Percentiles rank a stretch among this genome's conserved stretches.
Conservation (phyloP, 306 rosid genomes). For the Vachellia pachyceras region DNA sequence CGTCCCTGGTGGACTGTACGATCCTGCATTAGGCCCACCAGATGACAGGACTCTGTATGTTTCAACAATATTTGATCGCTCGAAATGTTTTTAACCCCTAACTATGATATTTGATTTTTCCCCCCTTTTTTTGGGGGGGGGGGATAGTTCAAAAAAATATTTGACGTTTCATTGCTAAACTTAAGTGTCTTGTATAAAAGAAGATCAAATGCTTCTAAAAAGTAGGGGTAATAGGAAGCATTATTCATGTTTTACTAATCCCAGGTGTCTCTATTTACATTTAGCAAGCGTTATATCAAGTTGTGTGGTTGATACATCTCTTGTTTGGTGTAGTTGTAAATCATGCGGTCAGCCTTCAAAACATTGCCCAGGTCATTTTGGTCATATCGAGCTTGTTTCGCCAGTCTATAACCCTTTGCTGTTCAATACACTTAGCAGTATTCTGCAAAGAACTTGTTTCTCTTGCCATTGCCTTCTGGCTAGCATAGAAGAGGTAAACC, state of each 20-base stretch:
- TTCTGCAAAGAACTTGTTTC: conserved; percentile 67
- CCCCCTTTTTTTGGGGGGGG: background rate
- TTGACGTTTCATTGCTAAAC: background rate
- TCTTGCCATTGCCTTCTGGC: conserved; percentile 63
- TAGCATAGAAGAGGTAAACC: conserved; percentile 48
- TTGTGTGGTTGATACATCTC: conserved; percentile 26
- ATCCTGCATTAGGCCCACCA: conserved; percentile 80
- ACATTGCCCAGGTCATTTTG: conserved; percentile 83
- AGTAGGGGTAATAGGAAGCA: background rate
- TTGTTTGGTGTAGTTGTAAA: conserved; percentile 69
- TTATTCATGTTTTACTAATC: background rate
- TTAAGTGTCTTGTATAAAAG: background rate
- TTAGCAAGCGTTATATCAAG: background rate
- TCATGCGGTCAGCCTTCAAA: conserved; percentile 64
- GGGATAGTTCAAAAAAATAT: background rate
- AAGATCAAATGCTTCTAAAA: background rate
- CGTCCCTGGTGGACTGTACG: conserved; percentile 72
- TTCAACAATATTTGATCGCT: background rate
- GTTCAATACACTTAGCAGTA: conserved; percentile 57
- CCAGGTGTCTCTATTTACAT: background rate
- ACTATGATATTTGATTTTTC: background rate
- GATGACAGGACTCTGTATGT: conserved; percentile 59
- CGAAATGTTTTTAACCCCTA: background rate
- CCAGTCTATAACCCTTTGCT: conserved; percentile 79
- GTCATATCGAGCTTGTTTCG: conserved; percentile 76